Evolutionary conservation across 768 basidiomycete genomes (phyloP).

Genomic region (Galerina marginata): DNA sequence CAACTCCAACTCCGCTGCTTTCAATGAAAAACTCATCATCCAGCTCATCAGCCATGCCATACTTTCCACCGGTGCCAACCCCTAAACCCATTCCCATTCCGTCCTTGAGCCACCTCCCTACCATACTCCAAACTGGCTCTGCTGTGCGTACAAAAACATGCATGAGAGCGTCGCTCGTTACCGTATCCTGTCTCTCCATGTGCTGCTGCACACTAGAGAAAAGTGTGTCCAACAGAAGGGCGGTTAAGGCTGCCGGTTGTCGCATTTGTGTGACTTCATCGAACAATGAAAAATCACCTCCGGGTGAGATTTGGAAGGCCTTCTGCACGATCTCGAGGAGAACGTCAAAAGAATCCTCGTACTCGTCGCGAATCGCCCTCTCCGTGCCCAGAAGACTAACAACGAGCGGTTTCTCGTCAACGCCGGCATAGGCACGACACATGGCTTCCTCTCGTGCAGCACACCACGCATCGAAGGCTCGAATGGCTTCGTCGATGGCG

Average conservation of each 20-base stretch:
- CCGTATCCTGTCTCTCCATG: constrained; percentile 59
- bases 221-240: constrained; percentile 66
- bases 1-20: constrained; percentile 62
- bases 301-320: constrained; percentile 35
- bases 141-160: constrained; percentile 64
- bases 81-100: constrained; percentile 65
- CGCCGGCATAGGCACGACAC: constrained; percentile 59
- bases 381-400: constrained; percentile 73
- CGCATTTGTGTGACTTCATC: constrained; percentile 25
- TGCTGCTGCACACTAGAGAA: constrained; percentile 63
- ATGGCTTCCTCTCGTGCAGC: constrained; percentile 70
- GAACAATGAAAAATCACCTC: constrained; percentile 27
- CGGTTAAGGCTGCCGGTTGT: constrained; percentile 58
- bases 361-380: constrained; percentile 60
- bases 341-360: constrained; percentile 61
- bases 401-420: constrained; percentile 45
- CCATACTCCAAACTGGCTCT: constrained; percentile 78
- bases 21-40: constrained; percentile 87
- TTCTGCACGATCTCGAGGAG: constrained; percentile 54
- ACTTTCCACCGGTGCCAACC: constrained; percentile 26
- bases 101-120: constrained; percentile 71
- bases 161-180: constrained; percentile 62
- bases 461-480: constrained; percentile 71
- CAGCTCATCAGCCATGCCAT: constrained; percentile 41
- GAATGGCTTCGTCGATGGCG: constrained; percentile 66